Evolutionary conservation across 1,284 basidiomycete species (phyloP), one percentile per base, ranked within the genome.

Genomic region (Apiotrichum mycotoxinovorans): DNA sequence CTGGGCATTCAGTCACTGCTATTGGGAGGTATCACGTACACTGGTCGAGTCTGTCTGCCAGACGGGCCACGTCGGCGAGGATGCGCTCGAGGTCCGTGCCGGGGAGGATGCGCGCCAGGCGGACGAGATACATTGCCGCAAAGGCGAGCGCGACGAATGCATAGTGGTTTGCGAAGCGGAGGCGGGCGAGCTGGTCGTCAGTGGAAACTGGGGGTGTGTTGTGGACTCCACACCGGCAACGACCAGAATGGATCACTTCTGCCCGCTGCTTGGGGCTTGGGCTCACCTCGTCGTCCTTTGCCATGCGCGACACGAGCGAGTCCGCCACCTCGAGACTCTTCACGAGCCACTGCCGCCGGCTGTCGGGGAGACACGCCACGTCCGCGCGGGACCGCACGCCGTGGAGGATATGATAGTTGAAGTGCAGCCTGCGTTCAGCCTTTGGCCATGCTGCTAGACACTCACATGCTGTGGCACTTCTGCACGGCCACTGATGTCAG

Each of bases 91-190:
- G 41, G 33, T 52, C 51, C 26, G 44, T n/a, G 14, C 41, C 33
- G 15, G 51, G 51, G 23, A 52, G 34, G 38, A 52, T 35, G 3
- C 51, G 37, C 17, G 51, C 51, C 25, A 52, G 40, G 27, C 51
- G 38, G 30, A 52, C 30, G 8, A 52, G 42, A 17, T 43, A 52
- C 38, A 30, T 20, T n/a, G 51, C 51, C 18, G 51, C 51, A 25
- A 52, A 52, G 5, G 51, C 51, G 11, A 52, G 22, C 10, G 27
- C 40, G n/a, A 52, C 51, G 51, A 43, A 33, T 5, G 51, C 42
- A 22, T 52, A 44, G 41, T 52, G 51, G 17, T 43, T 34, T 25
- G 51, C 51, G 22, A 47, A 47, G 4, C 33, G n/a, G 20, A 47
- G 34, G 11, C 22, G 30, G 3, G 33, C 46, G 33, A 47, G 46